Percentiles rank a stretch among this genome's conserved stretches.
These are phyloP conservation scores for Cladophialophora yegresii DNA, from an alignment of 2,329 filamentous ascomycete species.

Conservation along the genomic window DNA sequence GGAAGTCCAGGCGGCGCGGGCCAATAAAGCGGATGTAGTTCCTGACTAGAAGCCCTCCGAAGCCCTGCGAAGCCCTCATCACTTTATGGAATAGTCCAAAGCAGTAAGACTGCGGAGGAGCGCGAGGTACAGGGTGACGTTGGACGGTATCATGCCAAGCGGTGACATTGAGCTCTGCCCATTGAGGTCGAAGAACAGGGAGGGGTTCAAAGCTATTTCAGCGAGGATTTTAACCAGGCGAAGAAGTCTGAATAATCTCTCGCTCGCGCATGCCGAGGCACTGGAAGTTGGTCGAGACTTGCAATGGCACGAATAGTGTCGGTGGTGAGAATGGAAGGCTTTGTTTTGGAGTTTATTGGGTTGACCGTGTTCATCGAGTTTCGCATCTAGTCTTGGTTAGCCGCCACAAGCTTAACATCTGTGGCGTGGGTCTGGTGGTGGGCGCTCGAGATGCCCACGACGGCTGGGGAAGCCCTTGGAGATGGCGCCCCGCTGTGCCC, in stretches of 20 bases:
- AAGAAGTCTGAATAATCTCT: not conserved
- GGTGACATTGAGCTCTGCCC: conserved; percentile 11
- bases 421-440: not conserved
- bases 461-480: too few species aligned
- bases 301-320: not conserved
- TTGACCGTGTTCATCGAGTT: not conserved
- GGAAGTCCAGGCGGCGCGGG: not conserved
- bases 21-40: conserved; percentile 10
- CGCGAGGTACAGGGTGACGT: conserved; percentile 13
- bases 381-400: not conserved
- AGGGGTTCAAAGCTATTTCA: conserved; percentile 6
- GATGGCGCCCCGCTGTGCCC: too few species aligned
- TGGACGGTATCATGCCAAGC: conserved; percentile 15
- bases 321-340: not conserved
- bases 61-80: conserved; percentile 4
- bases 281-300: not conserved
- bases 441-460: not conserved
- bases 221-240: conserved; percentile 16
- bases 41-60: conserved; percentile 14
- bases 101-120: conserved; percentile 16
- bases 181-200: not conserved
- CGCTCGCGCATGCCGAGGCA: not conserved
- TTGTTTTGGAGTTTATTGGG: not conserved
- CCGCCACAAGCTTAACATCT: not conserved
- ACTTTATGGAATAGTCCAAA: not conserved